Base-by-base conservation (phyloP, 139 green algal genomes). In the Mesotaenium endlicherianum region DNA sequence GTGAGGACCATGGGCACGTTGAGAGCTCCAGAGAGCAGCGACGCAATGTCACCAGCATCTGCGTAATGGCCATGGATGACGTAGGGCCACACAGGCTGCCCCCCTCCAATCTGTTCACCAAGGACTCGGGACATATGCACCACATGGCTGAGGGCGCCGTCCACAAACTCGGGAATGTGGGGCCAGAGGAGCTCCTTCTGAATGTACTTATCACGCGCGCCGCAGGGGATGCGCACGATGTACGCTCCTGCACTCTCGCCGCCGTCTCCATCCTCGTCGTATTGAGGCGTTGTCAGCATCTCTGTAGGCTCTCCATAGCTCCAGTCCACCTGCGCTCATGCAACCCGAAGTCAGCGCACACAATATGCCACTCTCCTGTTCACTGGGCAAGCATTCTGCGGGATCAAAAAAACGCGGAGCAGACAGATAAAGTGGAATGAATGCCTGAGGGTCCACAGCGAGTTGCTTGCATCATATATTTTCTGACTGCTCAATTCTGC, bases 1-100 rank as follows among this genome's bases (percentile, higher is more conserved):
- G 95, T 98, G 55, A 97, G 90, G 39, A 94, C 89, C 93, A 97
- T 97, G 83, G 93, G 90, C n/a, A 95, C 92, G 34, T 93, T 93
- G 69, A 98, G 88, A 0, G 92, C 93, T 70, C 86, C 88, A 93
- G 92, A 38, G 83, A 86, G 43, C 31, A 86, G 74, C 0, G 80
- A 89, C 11, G 86, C 86, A 88, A 88, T 83, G 55, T 93, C 89
- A 39, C 93, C 93, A 5, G 94, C 93, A 78, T 97, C 94, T 30
- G 94, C 94, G 80, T 96, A 97, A 85, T 95, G 92, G 16, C 94
- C 93, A 70, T 96, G 93, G 74, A 97, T 88, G 0, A 88, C 79
- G 40, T 68, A 30, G 1, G 83, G 81, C 74, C 77, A 81, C 16
- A 88, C 53, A 26, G 60, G 77, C 50, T 88, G 31, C 14, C 81